Conservation (phyloP, 2,329 filamentous ascomycete genomes). For the Diaporthe destruens region DNA sequence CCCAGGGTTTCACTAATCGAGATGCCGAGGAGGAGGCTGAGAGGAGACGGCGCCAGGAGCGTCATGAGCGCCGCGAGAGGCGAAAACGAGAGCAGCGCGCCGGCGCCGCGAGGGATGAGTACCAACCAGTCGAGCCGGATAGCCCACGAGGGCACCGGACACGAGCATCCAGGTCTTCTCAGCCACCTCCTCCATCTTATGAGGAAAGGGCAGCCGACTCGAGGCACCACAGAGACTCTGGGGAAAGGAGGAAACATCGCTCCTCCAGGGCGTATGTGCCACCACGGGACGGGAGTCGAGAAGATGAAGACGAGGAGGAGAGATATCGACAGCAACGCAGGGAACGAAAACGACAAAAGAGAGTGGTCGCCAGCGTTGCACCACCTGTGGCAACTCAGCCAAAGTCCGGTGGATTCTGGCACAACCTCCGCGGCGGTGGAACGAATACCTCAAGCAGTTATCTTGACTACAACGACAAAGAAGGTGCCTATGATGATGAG, state of each 20-base stretch:
- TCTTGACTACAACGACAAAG: conserved; percentile 64
- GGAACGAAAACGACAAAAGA: conserved; percentile 59
- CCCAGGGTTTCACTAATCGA: conserved; percentile 14
- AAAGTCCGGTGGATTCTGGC: conserved; percentile 49
- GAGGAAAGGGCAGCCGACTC: conserved; percentile 35
- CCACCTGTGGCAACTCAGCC: conserved; percentile 77
- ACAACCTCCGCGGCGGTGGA: conserved; percentile 59
- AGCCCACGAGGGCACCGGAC: conserved; percentile 36
- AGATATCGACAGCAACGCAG: conserved; percentile 37
- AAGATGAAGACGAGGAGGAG: conserved; percentile 39
- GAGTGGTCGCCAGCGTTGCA: conserved; percentile 77
- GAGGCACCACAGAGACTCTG: conserved; percentile 33
- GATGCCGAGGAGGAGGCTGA: conserved; percentile 38
- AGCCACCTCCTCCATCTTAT: conserved; percentile 31
- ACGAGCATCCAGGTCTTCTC: conserved; percentile 36
- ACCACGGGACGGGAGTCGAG: conserved; percentile 34
- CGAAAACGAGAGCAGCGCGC: conserved; percentile 39
- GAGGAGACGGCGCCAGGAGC: conserved; percentile 38
- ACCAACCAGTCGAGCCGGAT: conserved; percentile 38
- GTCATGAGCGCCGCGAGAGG: conserved; percentile 40
- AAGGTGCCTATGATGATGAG: conserved; percentile 59
- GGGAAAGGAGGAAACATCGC: conserved; percentile 37
- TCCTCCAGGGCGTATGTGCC: conserved; percentile 35
- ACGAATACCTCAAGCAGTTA: conserved; percentile 54
- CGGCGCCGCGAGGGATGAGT: conserved; percentile 37